Evolutionary conservation across 2,329 filamentous ascomycete genomes (phyloP), one percentile per base, ranked within the genome.

Genomic region (Sarocladium brachiariae): DNA sequence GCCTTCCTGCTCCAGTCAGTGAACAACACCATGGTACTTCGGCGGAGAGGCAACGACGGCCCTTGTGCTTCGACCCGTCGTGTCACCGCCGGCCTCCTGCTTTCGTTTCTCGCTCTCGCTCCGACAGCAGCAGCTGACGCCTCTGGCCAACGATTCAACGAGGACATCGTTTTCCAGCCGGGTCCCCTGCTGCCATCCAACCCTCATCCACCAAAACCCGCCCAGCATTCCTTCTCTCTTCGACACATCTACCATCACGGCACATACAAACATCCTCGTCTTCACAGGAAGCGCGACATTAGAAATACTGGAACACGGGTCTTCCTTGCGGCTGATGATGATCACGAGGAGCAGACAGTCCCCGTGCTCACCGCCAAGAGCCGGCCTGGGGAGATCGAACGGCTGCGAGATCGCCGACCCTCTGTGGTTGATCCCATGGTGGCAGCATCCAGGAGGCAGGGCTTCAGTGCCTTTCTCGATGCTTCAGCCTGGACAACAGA

Each of bases 171-270:
- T 34, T 58, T 80, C 16, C 71, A 73, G 30, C 65, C 66, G 1
- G 62, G 58, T 9, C 62, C 64, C 13, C 56, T 68, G 43, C 64
- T 74, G 27, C 70, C 70, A 39, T 70, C 72, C 23, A 59, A 52
- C n/a, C 63, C 60, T 50, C 72, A 77, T 51, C 61, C 70, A 4
- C 74, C 73, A 19, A 63, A 61, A 39, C 71, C 78, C 10, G 72
- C 73, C 18, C 74, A 82, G 8, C 80, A 84, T 58, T 69, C 71
- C 31, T 84, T 85, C 71, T 83, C 77, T 6, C 79, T 99, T 51
- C 84, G 89, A 60, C 92, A 99, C 68, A 84, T 97, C 61, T 93
- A 89, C 69, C 91, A 96, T 65, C 91, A 96, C 70, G 92, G 92
- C 52, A 87, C 89, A 35, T 80, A 92, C 65, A 72, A 78, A 58